Percentiles rank a stretch among this genome's conserved stretches.
phyloP scores from a whole-genome alignment of 129 eudicot species.

The Ambrosia artemisiifolia region DNA sequence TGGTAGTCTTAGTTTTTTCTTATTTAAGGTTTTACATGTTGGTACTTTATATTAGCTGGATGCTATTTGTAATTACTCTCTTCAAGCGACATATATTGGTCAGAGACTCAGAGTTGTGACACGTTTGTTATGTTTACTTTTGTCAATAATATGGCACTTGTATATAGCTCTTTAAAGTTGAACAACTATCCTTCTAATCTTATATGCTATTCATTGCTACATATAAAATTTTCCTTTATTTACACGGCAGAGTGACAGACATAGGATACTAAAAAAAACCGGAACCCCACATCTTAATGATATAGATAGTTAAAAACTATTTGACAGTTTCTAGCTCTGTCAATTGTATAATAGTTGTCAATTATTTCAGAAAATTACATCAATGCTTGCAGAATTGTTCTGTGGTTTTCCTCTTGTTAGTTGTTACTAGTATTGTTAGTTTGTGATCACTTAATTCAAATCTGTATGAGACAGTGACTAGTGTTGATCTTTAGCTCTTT shows the following conservation, averaged over 20 bases:
- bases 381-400: conserved; percentile 1
- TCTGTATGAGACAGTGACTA: neutral
- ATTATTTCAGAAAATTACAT: neutral
- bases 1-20: conserved; percentile 5
- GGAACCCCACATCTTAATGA: neutral
- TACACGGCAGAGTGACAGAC: neutral
- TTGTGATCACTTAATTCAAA: neutral
- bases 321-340: neutral
- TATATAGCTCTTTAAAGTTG: conserved; percentile 6
- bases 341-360: neutral
- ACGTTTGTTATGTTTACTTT: neutral
- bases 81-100: neutral
- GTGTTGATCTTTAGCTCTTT: neutral
- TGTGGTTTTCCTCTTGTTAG: conserved; percentile 2
- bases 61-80: conserved; percentile 2
- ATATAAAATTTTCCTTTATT: neutral
- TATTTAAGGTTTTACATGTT: neutral
- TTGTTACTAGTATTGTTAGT: neutral
- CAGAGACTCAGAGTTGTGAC: neutral
- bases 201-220: neutral
- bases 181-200: neutral
- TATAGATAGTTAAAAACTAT: neutral
- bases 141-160: neutral
- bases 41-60: neutral
- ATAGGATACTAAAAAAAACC: neutral